Evolutionary conservation across 2,329 filamentous ascomycete species (phyloP).

Genomic region (Canariomyces notabilis): DNA sequence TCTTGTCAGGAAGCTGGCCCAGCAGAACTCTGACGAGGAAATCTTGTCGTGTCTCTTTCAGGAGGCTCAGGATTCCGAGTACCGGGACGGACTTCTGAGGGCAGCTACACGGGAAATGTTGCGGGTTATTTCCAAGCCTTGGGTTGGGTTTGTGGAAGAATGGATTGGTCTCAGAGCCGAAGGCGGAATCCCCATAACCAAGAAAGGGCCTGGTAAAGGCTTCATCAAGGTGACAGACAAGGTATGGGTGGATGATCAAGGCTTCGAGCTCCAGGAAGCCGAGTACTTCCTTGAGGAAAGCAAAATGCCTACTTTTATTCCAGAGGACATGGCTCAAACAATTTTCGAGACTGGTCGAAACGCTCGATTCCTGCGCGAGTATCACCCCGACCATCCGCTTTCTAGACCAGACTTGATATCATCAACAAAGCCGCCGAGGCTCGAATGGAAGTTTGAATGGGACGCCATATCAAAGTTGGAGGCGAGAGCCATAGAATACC

Average conservation of each 20-base stretch:
- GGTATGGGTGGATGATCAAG: constrained; percentile 53
- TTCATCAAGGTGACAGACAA: constrained; percentile 57
- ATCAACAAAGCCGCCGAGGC: constrained; percentile 47
- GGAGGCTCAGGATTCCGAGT: constrained; percentile 58
- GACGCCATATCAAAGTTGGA: constrained; percentile 61
- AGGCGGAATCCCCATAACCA: constrained; percentile 49
- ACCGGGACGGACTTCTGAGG: constrained; percentile 56
- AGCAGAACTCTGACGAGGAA: constrained; percentile 50
- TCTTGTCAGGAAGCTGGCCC: constrained; percentile 45
- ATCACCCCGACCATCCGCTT: constrained; percentile 68
- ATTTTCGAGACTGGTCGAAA: constrained; percentile 80
- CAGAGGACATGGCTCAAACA: constrained; percentile 59
- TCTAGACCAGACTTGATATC: constrained; percentile 46
- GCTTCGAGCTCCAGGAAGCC: constrained; percentile 50
- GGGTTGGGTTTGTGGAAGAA: constrained; percentile 48
- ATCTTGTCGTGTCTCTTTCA: constrained; percentile 58
- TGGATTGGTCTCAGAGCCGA: constrained; percentile 69
- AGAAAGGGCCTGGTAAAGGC: constrained; percentile 44
- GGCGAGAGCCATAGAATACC: constrained; percentile 50
- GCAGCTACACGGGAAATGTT: constrained; percentile 64
- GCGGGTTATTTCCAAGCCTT: constrained; percentile 30
- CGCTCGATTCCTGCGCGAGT: constrained; percentile 63
- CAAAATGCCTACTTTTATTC: constrained; percentile 67
- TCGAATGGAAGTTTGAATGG: constrained; percentile 71
- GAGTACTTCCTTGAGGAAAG: constrained; percentile 60